A percentile compares a stretch with the other conserved stretches of the same genome.
Conservation (phyloP, 768 basidiomycete species). For the Rhodotorula diobovata region DNA sequence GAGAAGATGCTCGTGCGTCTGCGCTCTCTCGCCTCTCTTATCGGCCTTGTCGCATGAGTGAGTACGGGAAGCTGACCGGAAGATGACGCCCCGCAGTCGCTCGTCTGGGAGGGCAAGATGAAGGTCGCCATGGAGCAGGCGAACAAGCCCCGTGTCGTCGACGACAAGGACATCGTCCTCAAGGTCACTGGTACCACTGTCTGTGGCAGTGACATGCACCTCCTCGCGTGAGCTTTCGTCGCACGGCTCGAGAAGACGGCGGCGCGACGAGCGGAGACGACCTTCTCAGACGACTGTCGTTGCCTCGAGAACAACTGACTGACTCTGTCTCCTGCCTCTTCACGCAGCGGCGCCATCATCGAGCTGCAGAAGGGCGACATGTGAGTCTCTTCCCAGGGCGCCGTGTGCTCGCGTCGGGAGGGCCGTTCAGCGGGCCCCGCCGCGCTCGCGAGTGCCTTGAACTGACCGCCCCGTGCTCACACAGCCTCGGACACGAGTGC, state of each 20-base stretch:
- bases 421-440: too few relatives aligned
- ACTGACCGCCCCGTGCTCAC: background rate
- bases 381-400: too few relatives aligned
- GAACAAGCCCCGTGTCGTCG: conserved; percentile 54
- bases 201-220: background rate
- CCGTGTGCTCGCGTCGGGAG: too few relatives aligned
- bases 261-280: background rate
- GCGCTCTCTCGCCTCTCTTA: background rate
- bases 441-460: too few relatives aligned
- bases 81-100: background rate
- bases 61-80: too few relatives aligned
- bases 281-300: background rate
- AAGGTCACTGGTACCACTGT: conserved; percentile 72
- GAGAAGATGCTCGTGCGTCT: conserved; percentile 33
- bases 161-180: conserved; percentile 70
- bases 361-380: conserved; percentile 63
- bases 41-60: too few relatives aligned
- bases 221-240: background rate
- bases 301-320: too few relatives aligned
- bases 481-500: conserved; percentile 65
- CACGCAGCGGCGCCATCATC: conserved; percentile 60
- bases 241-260: background rate
- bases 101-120: conserved; percentile 27
- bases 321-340: too few relatives aligned
- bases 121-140: conserved; percentile 21